Base-by-base conservation (phyloP, 495 filamentous ascomycete species). In the Aspergillus funiculosus region DNA sequence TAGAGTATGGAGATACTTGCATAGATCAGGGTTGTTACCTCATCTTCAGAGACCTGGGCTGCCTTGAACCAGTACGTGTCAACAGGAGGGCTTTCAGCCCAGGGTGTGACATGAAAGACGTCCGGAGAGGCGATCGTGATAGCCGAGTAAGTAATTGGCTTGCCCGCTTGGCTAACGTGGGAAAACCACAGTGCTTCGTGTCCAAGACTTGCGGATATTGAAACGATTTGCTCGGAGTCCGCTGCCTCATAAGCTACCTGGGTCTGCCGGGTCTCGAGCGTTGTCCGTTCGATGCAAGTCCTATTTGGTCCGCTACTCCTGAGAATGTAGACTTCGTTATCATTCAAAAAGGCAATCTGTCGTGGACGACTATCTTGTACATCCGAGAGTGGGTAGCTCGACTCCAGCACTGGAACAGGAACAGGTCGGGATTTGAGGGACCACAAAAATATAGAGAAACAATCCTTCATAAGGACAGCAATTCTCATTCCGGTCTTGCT, bases 361-460 rank as follows among this genome's bases (percentile, higher is more conserved):
- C 69, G 60, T 4, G 69, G 66, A 0, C 65, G 62, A 43, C 53
- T 64, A 17, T 54, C 48, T 5, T 51, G 45, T 6, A 51, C 41
- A 42, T 72, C 64, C 31, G 71, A 62, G 17, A 74, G 52, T 15
- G 70, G 60, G 52, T 74, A 66, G 36, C 71, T 73, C 8, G 69
- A 69, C 39, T 68, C 67, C 6, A 74, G 55, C 11, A 71, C 58
- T 9, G 77, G 73, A 32, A 55, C 39, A 14, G 68, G 62, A 17
- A 75, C 60, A 13, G 68, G 67, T 15, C 67, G 63, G 27, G 66
- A 68, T 45, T 77, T 78, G 21, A 78, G 58, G 42, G 78, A 69
- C 73, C 84, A 88, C 24, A 77, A 60, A 53, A 80, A 88, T 2
- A 89, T 44, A 24, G 80, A 75, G 48, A 89, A 74, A 5, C 71